Percentiles rank a stretch among this genome's conserved stretches.
These are phyloP conservation scores for Helotiales sp. DNA, from an alignment of 2,329 filamentous ascomycete species.

Conservation along the genomic window DNA sequence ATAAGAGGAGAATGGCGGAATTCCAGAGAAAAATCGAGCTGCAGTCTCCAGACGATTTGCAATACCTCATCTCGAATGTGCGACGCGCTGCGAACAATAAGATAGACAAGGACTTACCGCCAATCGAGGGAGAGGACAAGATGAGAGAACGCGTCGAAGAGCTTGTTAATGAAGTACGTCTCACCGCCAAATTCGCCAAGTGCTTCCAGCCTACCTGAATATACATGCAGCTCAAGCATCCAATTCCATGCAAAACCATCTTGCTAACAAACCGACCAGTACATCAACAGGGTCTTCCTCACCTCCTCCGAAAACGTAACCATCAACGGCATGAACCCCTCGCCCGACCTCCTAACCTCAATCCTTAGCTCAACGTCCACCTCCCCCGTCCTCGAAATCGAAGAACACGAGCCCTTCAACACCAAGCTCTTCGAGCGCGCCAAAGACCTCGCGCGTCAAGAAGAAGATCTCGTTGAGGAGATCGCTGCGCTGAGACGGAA, in stretches of 20 bases:
- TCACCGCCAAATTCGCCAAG: too few relatives aligned
- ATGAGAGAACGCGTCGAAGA: conserved; percentile 63
- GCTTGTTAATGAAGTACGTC: conserved; percentile 61
- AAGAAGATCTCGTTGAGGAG: conserved; percentile 67
- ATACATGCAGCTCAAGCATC: not conserved
- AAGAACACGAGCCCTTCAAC: conserved; percentile 65
- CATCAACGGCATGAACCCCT: conserved; percentile 61
- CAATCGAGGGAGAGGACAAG: conserved; percentile 63
- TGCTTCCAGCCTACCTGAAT: too few relatives aligned
- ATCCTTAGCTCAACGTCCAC: conserved; percentile 40
- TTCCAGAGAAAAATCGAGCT: conserved; percentile 78
- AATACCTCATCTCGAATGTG: conserved; percentile 72
- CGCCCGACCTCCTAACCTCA: conserved; percentile 44
- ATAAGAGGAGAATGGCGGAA: conserved; percentile 38
- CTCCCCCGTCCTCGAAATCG: conserved; percentile 38
- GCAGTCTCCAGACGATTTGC: conserved; percentile 74
- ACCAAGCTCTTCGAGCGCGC: conserved; percentile 61
- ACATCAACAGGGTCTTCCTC: conserved; percentile 64
- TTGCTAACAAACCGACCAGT: conserved; percentile 49
- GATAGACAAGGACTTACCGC: conserved; percentile 71
- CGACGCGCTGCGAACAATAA: conserved; percentile 70
- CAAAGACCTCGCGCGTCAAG: conserved; percentile 63
- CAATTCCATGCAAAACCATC: not conserved
- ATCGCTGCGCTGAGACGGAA: conserved; percentile 53
- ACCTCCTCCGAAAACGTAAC: conserved; percentile 63